A percentile compares a stretch with the other conserved stretches of the same genome.
phyloP scores from a whole-genome alignment of 768 basidiomycete genomes.

The Suillus clintonianus region DNA sequence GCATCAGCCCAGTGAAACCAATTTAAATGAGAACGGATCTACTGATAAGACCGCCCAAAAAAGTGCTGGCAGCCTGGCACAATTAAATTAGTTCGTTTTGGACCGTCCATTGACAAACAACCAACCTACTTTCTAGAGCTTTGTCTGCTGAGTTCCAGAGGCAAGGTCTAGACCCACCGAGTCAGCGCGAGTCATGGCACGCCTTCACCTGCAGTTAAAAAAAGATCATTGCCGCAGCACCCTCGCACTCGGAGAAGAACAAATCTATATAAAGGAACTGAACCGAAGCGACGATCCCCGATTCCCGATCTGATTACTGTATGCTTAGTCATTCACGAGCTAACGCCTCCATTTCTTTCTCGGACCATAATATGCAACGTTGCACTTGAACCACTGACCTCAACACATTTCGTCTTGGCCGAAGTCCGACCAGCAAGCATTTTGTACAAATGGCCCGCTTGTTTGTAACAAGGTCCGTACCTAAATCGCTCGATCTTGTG shows the following conservation, averaged over 20 bases:
- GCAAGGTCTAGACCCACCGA: no score
- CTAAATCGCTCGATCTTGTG: not conserved
- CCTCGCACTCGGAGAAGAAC: no score
- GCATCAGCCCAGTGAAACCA: not conserved
- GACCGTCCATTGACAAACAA: no score
- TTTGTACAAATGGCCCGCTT: slow-evolving; percentile 3
- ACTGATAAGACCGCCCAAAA: not conserved
- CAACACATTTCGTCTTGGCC: not conserved
- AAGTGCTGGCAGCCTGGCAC: no score
- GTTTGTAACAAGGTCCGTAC: slow-evolving; percentile 15
- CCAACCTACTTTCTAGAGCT: no score
- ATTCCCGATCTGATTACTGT: not conserved
- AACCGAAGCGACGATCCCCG: not conserved
- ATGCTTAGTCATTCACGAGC: not conserved
- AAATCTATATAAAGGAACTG: not conserved
- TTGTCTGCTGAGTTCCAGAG: no score
- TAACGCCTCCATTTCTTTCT: not conserved
- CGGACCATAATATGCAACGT: not conserved
- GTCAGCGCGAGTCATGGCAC: no score
- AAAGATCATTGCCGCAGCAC: not conserved
- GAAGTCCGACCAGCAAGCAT: not conserved
- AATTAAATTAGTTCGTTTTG: no score
- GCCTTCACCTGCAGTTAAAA: not conserved
- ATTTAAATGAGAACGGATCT: not conserved
- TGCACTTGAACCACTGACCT: not conserved